A percentile compares a stretch with the other conserved stretches of the same genome.
These are phyloP conservation scores for Cyclocybe cylindracea DNA, from an alignment of 768 basidiomycete species.

Conservation along the genomic window DNA sequence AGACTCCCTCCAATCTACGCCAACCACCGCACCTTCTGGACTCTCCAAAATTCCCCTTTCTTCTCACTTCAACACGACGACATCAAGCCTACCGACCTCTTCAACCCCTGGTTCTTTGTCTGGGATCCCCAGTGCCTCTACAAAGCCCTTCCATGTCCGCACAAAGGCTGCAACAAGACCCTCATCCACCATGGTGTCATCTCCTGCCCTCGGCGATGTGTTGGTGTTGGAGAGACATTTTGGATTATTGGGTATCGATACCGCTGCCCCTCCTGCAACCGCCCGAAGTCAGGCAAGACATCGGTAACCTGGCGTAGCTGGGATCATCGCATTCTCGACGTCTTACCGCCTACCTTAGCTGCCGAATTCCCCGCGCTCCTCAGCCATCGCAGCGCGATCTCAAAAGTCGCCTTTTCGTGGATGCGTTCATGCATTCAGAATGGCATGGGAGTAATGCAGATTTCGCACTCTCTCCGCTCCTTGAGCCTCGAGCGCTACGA, in stretches of 20 bases:
- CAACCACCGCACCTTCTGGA: conserved; percentile 7
- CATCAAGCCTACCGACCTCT: not conserved
- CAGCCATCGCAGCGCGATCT: conserved; percentile 21
- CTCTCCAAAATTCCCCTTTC: not conserved
- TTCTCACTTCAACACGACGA: not conserved
- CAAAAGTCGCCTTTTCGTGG: conserved; percentile 9
- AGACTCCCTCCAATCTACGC: conserved; percentile 8
- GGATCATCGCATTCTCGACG: conserved; percentile 19
- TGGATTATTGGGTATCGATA: conserved; percentile 28
- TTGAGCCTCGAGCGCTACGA: conserved; percentile 21
- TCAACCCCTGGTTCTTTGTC: conserved; percentile 2
- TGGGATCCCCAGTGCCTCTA: conserved; percentile 9
- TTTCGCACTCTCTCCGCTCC: conserved; percentile 22
- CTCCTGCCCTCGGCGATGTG: conserved; percentile 12
- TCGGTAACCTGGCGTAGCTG: conserved; percentile 26
- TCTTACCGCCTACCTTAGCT: conserved; percentile 29
- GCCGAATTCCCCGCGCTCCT: conserved; percentile 24
- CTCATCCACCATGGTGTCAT: conserved; percentile 6
- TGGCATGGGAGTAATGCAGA: conserved; percentile 27
- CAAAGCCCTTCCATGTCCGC: conserved; percentile 8
- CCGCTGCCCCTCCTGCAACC: conserved; percentile 17
- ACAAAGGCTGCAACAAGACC: not conserved
- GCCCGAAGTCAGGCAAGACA: conserved; percentile 10
- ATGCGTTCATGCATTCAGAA: conserved; percentile 23
- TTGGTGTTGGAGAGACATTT: conserved; percentile 17